Evolutionary conservation across 345 rosid genomes (phyloP).

Genomic region (Erysimum cheiranthoides): DNA sequence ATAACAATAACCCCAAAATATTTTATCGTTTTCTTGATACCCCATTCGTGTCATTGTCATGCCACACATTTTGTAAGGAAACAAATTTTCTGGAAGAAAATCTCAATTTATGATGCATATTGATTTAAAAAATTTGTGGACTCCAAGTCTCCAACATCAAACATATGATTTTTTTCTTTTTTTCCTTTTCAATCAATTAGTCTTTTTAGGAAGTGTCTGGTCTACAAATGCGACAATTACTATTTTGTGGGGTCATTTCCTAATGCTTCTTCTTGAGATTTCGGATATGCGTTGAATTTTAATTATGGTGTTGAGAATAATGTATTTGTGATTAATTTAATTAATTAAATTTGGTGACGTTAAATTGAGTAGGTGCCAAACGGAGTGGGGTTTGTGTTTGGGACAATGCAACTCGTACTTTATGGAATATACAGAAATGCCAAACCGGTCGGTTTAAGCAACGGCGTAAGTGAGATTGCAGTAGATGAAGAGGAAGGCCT

Average conservation of each 20-base stretch:
- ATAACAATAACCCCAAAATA: background rate
- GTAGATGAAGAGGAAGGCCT: slow-evolving; percentile 42
- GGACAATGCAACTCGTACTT: slow-evolving; percentile 63
- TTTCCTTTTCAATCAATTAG: background rate
- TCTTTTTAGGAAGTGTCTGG: background rate
- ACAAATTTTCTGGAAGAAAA: background rate
- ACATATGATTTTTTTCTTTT: slow-evolving; percentile 3
- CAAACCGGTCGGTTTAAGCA: slow-evolving; percentile 44
- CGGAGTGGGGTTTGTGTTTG: slow-evolving; percentile 67
- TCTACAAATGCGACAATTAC: slow-evolving; percentile 21
- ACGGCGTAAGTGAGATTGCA: slow-evolving; percentile 6
- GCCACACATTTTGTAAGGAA: slow-evolving; percentile 9
- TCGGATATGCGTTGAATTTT: slow-evolving; percentile 1
- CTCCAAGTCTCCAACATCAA: slow-evolving; percentile 37
- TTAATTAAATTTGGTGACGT: background rate
- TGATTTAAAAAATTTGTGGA: slow-evolving; percentile 21
- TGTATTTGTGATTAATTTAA: background rate
- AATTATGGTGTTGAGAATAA: background rate
- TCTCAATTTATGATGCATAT: background rate
- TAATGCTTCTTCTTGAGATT: slow-evolving; percentile 11
- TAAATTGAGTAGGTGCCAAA: slow-evolving; percentile 61
- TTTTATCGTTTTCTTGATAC: slow-evolving; percentile 23
- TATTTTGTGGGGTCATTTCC: slow-evolving; percentile 16
- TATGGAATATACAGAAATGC: slow-evolving; percentile 62
- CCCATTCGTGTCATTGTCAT: slow-evolving; percentile 1